These are phyloP conservation scores for Epichloe scottii DNA, from an alignment of 2,329 filamentous ascomycete species.

Conservation along the genomic window DNA sequence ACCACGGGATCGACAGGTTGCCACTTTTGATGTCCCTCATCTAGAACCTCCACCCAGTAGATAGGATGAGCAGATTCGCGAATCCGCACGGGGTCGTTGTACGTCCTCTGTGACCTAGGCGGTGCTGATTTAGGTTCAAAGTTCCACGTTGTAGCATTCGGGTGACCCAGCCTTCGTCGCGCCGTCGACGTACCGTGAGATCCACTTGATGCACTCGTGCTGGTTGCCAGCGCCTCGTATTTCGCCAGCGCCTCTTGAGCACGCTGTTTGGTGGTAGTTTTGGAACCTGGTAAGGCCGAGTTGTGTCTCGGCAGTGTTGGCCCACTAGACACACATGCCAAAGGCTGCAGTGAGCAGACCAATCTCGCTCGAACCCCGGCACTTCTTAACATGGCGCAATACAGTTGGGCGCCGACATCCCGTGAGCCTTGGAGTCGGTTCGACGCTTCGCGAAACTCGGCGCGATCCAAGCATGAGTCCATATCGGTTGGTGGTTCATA, in stretches of 20 bases:
- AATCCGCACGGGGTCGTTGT: constrained; percentile 30
- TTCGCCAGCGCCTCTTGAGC: constrained; percentile 9
- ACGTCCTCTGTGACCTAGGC: constrained; percentile 18
- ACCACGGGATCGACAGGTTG: constrained; percentile 76
- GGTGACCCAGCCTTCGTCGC: constrained; percentile 39
- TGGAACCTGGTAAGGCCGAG: constrained; percentile 16
- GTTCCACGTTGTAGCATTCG: constrained; percentile 39
- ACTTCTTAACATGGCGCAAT: constrained; percentile 75
- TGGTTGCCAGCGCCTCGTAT: constrained; percentile 27
- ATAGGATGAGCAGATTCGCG: constrained; percentile 68
- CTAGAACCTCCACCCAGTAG: constrained; percentile 91
- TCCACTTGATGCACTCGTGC: constrained; percentile 15
- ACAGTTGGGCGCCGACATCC: constrained; percentile 81
- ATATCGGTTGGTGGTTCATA: constrained; percentile 47
- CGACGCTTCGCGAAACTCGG: constrained; percentile 64
- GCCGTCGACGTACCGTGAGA: constrained; percentile 24
- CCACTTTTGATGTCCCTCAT: constrained; percentile 82
- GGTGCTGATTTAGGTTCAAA: constrained; percentile 31
- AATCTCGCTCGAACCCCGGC: constrained; percentile 71
- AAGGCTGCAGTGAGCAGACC: constrained; percentile 78
- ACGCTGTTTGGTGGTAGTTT: constrained; percentile 21
- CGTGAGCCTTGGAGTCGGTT: constrained; percentile 63
- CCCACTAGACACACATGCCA: constrained; percentile 51
- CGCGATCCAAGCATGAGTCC: constrained; percentile 55
- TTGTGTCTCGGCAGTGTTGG: constrained; percentile 34